These are phyloP conservation scores for Bromus sterilis DNA, from an alignment of 176 grass and related monocot genomes.

Conservation along the genomic window DNA sequence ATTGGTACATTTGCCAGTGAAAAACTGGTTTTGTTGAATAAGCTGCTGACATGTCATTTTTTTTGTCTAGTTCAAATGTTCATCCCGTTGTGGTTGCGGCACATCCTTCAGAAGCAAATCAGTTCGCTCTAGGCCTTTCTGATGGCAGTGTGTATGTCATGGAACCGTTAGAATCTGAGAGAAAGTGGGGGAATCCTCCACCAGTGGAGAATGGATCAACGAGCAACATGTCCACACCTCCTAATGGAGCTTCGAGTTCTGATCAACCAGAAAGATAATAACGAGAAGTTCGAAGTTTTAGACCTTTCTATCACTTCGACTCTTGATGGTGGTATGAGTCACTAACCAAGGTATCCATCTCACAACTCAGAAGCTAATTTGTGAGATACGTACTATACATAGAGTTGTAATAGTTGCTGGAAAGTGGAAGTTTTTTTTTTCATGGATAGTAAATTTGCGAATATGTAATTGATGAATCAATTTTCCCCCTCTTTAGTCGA, in stretches of 20 bases:
- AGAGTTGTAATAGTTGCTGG: background rate
- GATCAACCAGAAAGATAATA: conserved; percentile 69
- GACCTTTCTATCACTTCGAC: conserved; percentile 26
- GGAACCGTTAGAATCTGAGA: conserved; percentile 86
- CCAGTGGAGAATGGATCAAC: conserved; percentile 83
- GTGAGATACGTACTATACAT: background rate
- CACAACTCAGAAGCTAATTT: background rate
- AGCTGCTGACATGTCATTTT: conserved; percentile 24
- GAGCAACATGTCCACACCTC: conserved; percentile 54
- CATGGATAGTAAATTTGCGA: no score
- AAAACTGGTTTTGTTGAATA: background rate
- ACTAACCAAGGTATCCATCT: conserved; percentile 63
- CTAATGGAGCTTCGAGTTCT: conserved; percentile 67
- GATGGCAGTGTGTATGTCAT: conserved; percentile 81
- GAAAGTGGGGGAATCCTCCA: conserved; percentile 88
- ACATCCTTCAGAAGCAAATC: conserved; percentile 84
- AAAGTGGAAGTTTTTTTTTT: background rate
- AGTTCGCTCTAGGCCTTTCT: conserved; percentile 84
- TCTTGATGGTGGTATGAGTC: conserved; percentile 24
- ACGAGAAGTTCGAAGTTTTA: conserved; percentile 19
- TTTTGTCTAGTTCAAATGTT: conserved; percentile 52
- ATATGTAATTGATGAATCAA: background rate
- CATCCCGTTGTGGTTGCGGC: conserved; percentile 92
- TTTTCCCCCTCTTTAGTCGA: no score
- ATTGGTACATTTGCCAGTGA: background rate